Evolutionary conservation across 768 basidiomycete genomes (phyloP), one percentile per base, ranked within the genome.

Genomic region (Kwoniella dejecticola): DNA sequence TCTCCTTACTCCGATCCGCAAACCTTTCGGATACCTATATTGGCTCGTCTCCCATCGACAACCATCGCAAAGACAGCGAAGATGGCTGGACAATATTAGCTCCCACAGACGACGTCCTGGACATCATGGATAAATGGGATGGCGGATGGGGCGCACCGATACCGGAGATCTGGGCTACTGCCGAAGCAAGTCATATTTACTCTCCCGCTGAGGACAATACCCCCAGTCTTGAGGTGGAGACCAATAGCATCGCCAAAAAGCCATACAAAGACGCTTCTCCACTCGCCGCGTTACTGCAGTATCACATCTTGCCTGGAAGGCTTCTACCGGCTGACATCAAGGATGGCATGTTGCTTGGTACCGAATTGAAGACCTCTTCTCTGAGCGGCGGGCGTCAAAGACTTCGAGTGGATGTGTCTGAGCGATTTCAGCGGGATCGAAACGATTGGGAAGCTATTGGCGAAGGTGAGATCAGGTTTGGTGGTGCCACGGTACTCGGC

Each of bases 281-380:
- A 15, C 81, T 98, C 57, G 87, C 83, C 76, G 86, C 83, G 61
- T 72, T 88, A 52, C 79, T 98, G 40, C 83, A 87, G 69, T 98
- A 98, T 74, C 96, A 99, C 79, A 92, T 99, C 77, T 81, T 98
- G 44, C 89, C 91, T 0, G 91, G 91, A 8, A 84, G 83, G 60
- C 88, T 89, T 85, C 82, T 83, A 0, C 83, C 85, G 3, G 82
- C 84, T 54, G 88, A 91, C 64, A 82, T 98, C 31, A 81, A 82
- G 38, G 82, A 90, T 65, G 87, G 87, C 3, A 84, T 87, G 82
- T 80, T 98, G 15, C 78, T 98, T 40, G 86, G 89, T 69, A 96
- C 91, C 0, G 87, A 87, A 55, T 80, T 96, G 26, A 49, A 64
- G 36, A 68, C 72, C 3, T 59, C 50, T 0, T 21, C 36, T 1